Conservation (phyloP, 2,329 filamentous ascomycete species). For the Aspergillus pseudonomiae region DNA sequence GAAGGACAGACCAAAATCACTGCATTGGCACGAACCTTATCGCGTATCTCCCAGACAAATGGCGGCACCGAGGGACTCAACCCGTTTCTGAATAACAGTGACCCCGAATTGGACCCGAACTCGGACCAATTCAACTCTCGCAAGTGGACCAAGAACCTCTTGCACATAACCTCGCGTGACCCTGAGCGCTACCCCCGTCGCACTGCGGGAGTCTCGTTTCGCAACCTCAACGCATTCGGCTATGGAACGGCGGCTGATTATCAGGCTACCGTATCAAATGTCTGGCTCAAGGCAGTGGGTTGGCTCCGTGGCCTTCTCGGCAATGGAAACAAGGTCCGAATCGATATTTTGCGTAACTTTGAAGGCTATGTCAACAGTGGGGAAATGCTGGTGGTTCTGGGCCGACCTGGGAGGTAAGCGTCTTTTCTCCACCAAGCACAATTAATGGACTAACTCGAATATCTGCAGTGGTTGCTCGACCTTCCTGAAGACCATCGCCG, state of each 20-base stretch:
- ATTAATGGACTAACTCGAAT: not conserved
- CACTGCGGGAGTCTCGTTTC: conserved; percentile 47
- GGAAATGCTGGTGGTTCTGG: conserved; percentile 60
- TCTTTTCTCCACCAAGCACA: not conserved
- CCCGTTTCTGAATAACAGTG: conserved; percentile 39
- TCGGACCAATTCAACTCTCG: conserved; percentile 46
- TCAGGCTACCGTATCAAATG: conserved; percentile 48
- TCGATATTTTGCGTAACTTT: conserved; percentile 65
- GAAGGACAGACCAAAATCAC: conserved; percentile 30
- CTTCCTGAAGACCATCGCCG: conserved; percentile 80
- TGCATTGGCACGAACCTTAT: conserved; percentile 35
- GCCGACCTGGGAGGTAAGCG: conserved; percentile 47
- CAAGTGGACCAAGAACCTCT: conserved; percentile 49
- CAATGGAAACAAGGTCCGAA: conserved; percentile 42
- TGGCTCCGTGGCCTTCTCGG: conserved; percentile 33
- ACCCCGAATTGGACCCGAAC: conserved; percentile 46
- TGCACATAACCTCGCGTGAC: conserved; percentile 36
- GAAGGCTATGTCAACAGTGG: conserved; percentile 62
- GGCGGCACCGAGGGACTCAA: conserved; percentile 30
- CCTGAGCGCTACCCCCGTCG: conserved; percentile 36
- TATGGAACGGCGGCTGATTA: conserved; percentile 48
- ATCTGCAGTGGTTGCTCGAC: conserved; percentile 66
- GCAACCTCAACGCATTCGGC: conserved; percentile 49
- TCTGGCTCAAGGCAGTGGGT: conserved; percentile 41
- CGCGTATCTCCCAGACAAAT: conserved; percentile 31